Percentiles rank a stretch among this genome's conserved stretches.
These are phyloP conservation scores for Tolypocladium album DNA, from an alignment of 2,329 filamentous ascomycete genomes.

Conservation along the genomic window DNA sequence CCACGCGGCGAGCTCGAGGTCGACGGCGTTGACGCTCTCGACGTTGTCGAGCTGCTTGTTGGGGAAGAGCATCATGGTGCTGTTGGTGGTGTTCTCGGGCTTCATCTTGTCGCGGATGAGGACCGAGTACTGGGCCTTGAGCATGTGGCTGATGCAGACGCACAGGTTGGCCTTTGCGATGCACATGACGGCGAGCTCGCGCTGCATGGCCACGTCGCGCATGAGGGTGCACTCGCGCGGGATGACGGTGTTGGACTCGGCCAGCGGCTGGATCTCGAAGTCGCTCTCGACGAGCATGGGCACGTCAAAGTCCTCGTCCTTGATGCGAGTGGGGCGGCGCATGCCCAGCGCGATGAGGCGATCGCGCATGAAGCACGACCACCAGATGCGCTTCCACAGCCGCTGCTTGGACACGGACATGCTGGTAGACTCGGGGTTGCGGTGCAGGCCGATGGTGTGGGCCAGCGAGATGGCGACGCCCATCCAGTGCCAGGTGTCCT, in stretches of 20 bases:
- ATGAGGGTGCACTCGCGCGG: constrained; percentile 60
- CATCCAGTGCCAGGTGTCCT: constrained; percentile 99
- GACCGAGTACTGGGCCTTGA: constrained; percentile 87
- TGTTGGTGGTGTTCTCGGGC: constrained; percentile 63
- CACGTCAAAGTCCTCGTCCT: constrained; percentile 87
- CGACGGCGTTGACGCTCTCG: constrained; percentile 68
- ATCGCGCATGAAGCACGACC: constrained; percentile 94
- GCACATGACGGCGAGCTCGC: constrained; percentile 75
- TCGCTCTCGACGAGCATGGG: constrained; percentile 79
- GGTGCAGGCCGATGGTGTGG: constrained; percentile 86
- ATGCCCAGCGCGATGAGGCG: constrained; percentile 87
- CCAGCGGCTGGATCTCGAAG: constrained; percentile 65
- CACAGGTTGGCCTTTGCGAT: constrained; percentile 87
- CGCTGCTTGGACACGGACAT: constrained; percentile 66
- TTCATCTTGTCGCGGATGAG: constrained; percentile 74
- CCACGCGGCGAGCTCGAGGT: constrained; percentile 72
- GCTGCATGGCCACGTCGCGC: constrained; percentile 62
- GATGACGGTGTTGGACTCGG: constrained; percentile 58
- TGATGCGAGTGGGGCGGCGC: constrained; percentile 84
- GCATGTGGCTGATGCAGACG: constrained; percentile 78
- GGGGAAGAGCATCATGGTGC: constrained; percentile 80
- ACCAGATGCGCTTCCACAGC: constrained; percentile 94
- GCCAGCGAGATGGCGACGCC: constrained; percentile 87
- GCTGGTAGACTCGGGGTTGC: constrained; percentile 66
- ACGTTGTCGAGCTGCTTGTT: constrained; percentile 79